These are phyloP conservation scores for Alisma plantagoaquatica DNA, from an alignment of 106 monocot species.

Conservation along the genomic window DNA sequence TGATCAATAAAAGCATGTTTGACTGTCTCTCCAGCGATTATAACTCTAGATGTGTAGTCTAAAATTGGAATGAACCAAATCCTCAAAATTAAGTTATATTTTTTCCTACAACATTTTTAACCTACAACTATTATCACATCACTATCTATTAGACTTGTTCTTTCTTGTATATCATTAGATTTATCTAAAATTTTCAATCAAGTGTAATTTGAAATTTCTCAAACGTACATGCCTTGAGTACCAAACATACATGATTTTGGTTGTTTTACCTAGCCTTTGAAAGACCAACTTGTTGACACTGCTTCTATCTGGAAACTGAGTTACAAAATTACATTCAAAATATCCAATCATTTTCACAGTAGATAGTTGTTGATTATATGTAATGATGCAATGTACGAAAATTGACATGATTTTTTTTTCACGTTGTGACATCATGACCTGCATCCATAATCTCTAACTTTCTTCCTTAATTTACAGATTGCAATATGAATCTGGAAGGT, in stretches of 20 bases:
- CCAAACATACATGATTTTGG: constrained; percentile 18
- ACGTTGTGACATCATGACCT: neutral
- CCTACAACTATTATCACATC: too few relatives aligned
- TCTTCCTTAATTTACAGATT: neutral
- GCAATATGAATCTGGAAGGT: constrained; percentile 36
- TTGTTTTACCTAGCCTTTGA: constrained; percentile 25
- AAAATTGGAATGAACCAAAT: too few relatives aligned
- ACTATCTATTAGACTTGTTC: too few relatives aligned
- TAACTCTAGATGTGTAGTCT: too few relatives aligned
- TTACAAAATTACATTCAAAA: neutral
- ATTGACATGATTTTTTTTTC: neutral
- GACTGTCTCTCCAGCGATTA: too few relatives aligned
- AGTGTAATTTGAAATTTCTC: too few relatives aligned
- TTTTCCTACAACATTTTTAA: too few relatives aligned
- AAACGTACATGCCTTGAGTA: constrained; percentile 25
- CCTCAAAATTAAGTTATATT: too few relatives aligned
- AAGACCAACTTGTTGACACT: constrained; percentile 29
- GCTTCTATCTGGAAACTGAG: constrained; percentile 25
- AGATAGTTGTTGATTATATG: neutral
- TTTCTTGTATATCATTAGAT: too few relatives aligned
- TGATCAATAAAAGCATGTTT: too few relatives aligned
- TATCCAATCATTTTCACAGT: neutral
- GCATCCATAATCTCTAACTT: neutral
- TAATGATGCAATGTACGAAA: too few relatives aligned
- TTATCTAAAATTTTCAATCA: neutral